These are phyloP conservation scores for Trichoderma asperelloides DNA, from an alignment of 495 filamentous ascomycete species.

Conservation along the genomic window DNA sequence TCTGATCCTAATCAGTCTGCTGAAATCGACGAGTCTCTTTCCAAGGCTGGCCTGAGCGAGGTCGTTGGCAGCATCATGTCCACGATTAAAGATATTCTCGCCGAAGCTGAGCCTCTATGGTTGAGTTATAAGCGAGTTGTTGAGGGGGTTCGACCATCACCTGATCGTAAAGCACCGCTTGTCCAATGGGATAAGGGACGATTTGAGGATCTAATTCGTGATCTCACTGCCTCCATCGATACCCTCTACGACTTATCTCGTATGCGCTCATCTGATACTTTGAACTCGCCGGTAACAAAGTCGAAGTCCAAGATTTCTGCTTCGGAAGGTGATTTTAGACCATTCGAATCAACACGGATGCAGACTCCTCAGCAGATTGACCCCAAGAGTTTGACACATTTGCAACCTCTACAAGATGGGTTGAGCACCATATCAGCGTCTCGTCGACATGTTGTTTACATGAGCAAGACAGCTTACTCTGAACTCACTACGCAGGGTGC, in stretches of 20 bases:
- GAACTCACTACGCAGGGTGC: slow-evolving; percentile 26
- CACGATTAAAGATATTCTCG: slow-evolving; percentile 78
- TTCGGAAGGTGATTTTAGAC: slow-evolving; percentile 33
- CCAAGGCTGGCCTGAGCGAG: slow-evolving; percentile 75
- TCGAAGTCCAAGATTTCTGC: slow-evolving; percentile 20
- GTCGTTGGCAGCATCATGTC: slow-evolving; percentile 82
- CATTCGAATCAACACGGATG: slow-evolving; percentile 46
- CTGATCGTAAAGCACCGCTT: slow-evolving; percentile 36
- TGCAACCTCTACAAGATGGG: slow-evolving; percentile 31
- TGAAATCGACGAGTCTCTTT: slow-evolving; percentile 80
- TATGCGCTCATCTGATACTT: slow-evolving; percentile 46
- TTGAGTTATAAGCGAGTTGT: slow-evolving; percentile 36
- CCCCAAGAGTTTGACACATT: slow-evolving; percentile 31
- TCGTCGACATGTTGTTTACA: slow-evolving; percentile 43
- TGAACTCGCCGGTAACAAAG: slow-evolving; percentile 19
- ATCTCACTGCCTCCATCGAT: slow-evolving; percentile 79
- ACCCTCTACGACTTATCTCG: slow-evolving; percentile 79
- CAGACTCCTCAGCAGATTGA: slow-evolving; percentile 46
- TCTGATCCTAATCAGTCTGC: slow-evolving; percentile 58
- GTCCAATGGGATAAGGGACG: slow-evolving; percentile 50
- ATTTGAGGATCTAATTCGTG: slow-evolving; percentile 62
- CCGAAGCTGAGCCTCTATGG: slow-evolving; percentile 76
- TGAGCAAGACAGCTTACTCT: slow-evolving; percentile 39
- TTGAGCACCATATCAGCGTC: slow-evolving; percentile 17
- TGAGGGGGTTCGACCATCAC: slow-evolving; percentile 32